phyloP scores from a whole-genome alignment of 768 basidiomycete species.

The Tylopilus intermedius region DNA sequence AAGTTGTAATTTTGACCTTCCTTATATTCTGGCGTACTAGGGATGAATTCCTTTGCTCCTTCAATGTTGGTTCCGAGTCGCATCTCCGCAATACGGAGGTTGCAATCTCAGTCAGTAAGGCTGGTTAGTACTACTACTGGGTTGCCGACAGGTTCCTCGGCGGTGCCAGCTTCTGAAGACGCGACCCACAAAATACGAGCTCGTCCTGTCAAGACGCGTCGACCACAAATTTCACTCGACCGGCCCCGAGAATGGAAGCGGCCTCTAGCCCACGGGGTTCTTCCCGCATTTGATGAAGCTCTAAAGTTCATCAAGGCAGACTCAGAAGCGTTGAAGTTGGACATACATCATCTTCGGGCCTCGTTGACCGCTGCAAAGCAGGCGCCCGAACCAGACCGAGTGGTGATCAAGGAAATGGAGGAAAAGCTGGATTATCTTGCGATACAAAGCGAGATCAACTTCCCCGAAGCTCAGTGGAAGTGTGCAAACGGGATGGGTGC shows the following conservation, averaged over 20 bases:
- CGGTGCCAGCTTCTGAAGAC: conserved; percentile 1
- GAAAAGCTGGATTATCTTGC: conserved; percentile 58
- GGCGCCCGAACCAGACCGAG: conserved; percentile 30
- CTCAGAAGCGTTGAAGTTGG: conserved; percentile 41
- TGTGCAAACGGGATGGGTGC: conserved; percentile 74
- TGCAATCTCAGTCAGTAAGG: conserved; percentile 5
- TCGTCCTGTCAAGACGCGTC: conserved; percentile 29
- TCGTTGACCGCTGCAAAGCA: conserved; percentile 18
- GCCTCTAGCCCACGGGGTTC: conserved; percentile 54
- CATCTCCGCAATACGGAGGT: neutral
- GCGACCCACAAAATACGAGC: conserved; percentile 1
- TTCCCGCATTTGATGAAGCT: conserved; percentile 84
- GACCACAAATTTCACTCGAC: conserved; percentile 49
- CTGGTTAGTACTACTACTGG: conserved; percentile 6
- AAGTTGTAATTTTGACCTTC: too few species aligned
- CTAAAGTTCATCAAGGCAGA: conserved; percentile 65
- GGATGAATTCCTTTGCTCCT: too few species aligned
- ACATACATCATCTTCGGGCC: conserved; percentile 20
- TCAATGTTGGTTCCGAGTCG: too few species aligned
- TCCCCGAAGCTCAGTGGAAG: conserved; percentile 78
- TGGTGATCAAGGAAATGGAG: conserved; percentile 40
- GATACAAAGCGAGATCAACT: conserved; percentile 76
- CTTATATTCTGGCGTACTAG: too few species aligned
- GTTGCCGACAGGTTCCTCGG: conserved; percentile 9
- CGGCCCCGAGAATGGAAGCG: conserved; percentile 59